Evolutionary conservation across 164 flowering plant species (phyloP), one percentile per base, ranked within the genome.

Genomic region (Cinnamomum chago): DNA sequence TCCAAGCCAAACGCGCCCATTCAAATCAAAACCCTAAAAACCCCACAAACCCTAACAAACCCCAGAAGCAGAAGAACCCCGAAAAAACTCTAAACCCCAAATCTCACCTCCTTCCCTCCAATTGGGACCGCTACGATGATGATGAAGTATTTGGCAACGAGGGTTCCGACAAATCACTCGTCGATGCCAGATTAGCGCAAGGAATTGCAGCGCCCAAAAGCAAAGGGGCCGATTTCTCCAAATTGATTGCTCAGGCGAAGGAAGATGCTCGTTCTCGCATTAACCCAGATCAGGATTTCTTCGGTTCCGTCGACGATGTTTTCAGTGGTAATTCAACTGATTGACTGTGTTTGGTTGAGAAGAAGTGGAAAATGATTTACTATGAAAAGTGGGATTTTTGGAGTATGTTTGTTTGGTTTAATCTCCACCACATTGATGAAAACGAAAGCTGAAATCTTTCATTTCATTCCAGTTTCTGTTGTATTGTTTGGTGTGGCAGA

Each of bases 81-180:
- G 55, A 83, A 79, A 62, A 23, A 79, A 15, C 76, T 18, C 23
- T 82, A 50, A 65, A 55, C 72, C 51, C 82, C 7, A 82, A 75
- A 20, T 51, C 78, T 13, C 25, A 60, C 5, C 62, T 83, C 66
- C 87, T 89, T 7, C 92, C 93, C 11, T 83, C 92, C 0, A 93
- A 93, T 79, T 87, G 91, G 93, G 93, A 91, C 81, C 92, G 98
- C 1, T 91, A 90, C 67, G 89, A 76, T n/a, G 89, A 85, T 14
- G 78, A 80, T 3, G 89, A 85, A 55, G 23, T 50, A 20, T 88
- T 83, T 67, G 67, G 72, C 3, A 82, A 22, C 47, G 85, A 76
- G 62, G 23, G 6, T 24, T 35, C 64, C 33, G 24, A 23, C n/a
- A 20, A 25, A 5, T 20, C 28, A 2, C 15, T 23, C 67, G 67